A percentile compares a stretch with the other conserved stretches of the same genome.
Conservation (phyloP, 2,329 filamentous ascomycete genomes). For the Fusarium anthophilum region DNA sequence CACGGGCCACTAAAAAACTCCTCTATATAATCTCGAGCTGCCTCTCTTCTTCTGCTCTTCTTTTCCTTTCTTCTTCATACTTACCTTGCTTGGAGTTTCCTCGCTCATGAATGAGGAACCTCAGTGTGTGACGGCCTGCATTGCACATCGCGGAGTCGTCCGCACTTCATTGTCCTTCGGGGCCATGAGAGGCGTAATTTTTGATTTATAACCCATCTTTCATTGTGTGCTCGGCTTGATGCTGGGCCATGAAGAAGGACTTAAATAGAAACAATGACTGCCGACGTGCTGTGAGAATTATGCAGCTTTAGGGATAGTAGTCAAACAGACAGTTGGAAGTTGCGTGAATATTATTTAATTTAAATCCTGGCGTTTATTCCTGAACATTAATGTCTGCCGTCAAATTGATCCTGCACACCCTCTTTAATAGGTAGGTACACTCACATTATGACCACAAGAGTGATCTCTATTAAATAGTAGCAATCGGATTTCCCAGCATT, state of each 20-base stretch:
- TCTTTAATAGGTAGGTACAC: too few relatives aligned
- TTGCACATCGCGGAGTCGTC: conserved; percentile 64
- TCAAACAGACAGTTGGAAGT: too few relatives aligned
- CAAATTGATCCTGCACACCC: too few relatives aligned
- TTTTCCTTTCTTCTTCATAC: conserved; percentile 59
- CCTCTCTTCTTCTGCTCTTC: conserved; percentile 39
- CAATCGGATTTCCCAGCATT: too few relatives aligned
- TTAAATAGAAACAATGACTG: fast-evolving
- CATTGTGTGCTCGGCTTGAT: conserved; percentile 52
- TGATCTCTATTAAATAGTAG: too few relatives aligned
- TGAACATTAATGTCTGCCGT: fast-evolving
- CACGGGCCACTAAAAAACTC: background rate
- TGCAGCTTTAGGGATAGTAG: too few relatives aligned
- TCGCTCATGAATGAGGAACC: conserved; percentile 56
- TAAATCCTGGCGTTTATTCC: too few relatives aligned
- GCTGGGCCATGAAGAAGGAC: conserved; percentile 45
- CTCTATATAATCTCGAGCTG: conserved; percentile 45
- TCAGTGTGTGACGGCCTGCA: conserved; percentile 61
- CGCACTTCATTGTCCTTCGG: conserved; percentile 63
- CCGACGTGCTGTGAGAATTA: background rate
- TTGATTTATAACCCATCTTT: conserved; percentile 56
- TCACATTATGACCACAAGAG: too few relatives aligned
- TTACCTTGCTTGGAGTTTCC: conserved; percentile 60
- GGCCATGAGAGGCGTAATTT: conserved; percentile 64
- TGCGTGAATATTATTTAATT: too few relatives aligned